Evolutionary conservation across 2,329 filamentous ascomycete genomes (phyloP).

Genomic region (Aspergillus costaricaensis): DNA sequence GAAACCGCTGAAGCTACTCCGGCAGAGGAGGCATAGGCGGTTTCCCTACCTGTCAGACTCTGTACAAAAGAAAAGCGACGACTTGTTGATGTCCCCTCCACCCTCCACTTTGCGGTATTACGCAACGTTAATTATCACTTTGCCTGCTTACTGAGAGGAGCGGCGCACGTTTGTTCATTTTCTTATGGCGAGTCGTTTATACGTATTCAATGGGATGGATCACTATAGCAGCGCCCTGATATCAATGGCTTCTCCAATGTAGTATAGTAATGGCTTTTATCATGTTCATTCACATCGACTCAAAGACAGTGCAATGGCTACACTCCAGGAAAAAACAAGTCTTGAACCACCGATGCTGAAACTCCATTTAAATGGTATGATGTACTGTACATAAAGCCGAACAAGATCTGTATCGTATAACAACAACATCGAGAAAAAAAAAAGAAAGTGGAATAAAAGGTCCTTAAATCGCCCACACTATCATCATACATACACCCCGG

Average conservation of each 20-base stretch:
- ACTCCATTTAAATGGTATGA: conserved; percentile 17
- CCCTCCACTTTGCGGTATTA: conserved; percentile 3
- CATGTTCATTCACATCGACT: not conserved
- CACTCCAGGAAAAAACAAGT: not conserved
- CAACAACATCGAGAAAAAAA: conserved; percentile 7
- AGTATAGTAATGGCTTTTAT: not conserved
- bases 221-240: conserved; percentile 11
- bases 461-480: not conserved
- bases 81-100: conserved; percentile 5
- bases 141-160: conserved; percentile 12
- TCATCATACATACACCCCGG: not conserved
- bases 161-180: conserved; percentile 15
- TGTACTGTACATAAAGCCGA: conserved; percentile 18
- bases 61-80: conserved; percentile 21
- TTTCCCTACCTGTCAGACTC: conserved; percentile 7
- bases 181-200: conserved; percentile 15
- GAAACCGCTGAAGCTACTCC: conserved; percentile 14
- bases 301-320: not conserved
- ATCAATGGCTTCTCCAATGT: conserved; percentile 3
- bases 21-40: conserved; percentile 22
- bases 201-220: conserved; percentile 15
- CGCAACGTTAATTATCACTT: conserved; percentile 3
- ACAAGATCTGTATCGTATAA: conserved; percentile 8
- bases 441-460: too few relatives aligned
- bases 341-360: conserved; percentile 13